Evolutionary conservation across 805 yeast species (phyloP).

Genomic region (Tanozyma kutaoensis): DNA sequence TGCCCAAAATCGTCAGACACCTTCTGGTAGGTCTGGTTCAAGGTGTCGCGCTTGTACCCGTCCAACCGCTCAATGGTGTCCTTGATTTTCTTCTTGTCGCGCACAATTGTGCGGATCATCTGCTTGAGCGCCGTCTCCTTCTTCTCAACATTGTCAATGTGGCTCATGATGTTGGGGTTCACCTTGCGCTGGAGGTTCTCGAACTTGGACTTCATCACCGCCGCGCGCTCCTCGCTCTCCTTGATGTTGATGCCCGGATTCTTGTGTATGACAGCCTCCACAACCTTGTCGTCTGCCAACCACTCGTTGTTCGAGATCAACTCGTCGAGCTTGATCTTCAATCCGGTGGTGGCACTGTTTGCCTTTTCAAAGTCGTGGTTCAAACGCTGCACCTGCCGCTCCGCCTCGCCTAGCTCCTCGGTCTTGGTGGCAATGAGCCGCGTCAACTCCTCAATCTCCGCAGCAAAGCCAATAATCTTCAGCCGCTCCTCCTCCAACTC

Average conservation of each 20-base stretch:
- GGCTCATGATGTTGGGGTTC: constrained; percentile 75
- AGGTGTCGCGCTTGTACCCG: constrained; percentile 71
- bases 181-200: constrained; percentile 69
- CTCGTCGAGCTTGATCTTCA: constrained; percentile 26
- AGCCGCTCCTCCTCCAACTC: constrained; percentile 42
- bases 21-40: constrained; percentile 73
- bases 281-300: constrained; percentile 54
- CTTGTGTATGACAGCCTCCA: constrained; percentile 43
- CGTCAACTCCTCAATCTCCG: constrained; percentile 56
- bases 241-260: constrained; percentile 51
- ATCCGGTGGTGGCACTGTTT: constrained; percentile 17
- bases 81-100: constrained; percentile 79
- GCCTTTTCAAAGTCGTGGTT: constrained; percentile 42
- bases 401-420: constrained; percentile 31
- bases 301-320: constrained; percentile 51
- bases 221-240: constrained; percentile 49
- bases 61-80: constrained; percentile 77
- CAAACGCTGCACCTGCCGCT: constrained; percentile 39
- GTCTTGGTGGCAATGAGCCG: constrained; percentile 28
- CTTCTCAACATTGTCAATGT: constrained; percentile 85
- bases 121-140: constrained; percentile 63
- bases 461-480: constrained; percentile 54
- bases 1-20: constrained; percentile 84
- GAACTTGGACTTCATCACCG: too few relatives aligned
- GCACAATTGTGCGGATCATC: constrained; percentile 79